A percentile compares a stretch with the other conserved stretches of the same genome.
Evolutionary conservation across 176 grass and related monocot species (phyloP).

Genomic region (Musa schizocarpa): DNA sequence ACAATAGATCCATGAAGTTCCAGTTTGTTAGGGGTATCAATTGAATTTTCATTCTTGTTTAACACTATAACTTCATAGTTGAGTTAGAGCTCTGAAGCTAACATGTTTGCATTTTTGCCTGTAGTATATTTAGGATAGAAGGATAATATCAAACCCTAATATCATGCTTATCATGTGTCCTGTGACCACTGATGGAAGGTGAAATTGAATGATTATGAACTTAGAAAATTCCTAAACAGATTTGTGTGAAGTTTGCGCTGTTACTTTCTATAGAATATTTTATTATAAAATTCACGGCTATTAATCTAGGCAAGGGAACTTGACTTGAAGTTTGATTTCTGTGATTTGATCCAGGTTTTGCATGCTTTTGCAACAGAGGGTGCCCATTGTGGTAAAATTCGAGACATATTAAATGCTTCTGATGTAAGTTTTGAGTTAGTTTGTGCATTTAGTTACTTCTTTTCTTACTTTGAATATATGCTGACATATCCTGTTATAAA

Average conservation of each 20-base stretch:
- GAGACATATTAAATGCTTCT: conserved; percentile 80
- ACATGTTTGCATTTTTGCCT: background rate
- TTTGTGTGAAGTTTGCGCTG: too few relatives aligned
- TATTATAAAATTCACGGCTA: background rate
- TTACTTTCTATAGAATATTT: background rate
- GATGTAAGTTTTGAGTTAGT: conserved; percentile 44
- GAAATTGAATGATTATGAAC: too few relatives aligned
- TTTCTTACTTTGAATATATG: background rate
- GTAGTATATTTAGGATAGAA: background rate
- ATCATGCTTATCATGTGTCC: background rate
- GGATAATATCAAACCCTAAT: background rate
- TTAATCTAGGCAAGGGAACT: background rate
- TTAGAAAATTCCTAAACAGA: too few relatives aligned
- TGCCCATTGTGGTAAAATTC: conserved; percentile 87
- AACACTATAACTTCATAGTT: too few relatives aligned
- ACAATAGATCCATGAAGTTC: too few relatives aligned
- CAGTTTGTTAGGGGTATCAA: too few relatives aligned
- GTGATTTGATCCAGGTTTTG: conserved; percentile 54
- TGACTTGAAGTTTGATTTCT: conserved; percentile 2
- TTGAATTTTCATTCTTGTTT: too few relatives aligned
- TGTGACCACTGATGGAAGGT: background rate
- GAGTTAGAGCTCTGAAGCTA: background rate
- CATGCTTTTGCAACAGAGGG: conserved; percentile 99
- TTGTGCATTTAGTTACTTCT: background rate
- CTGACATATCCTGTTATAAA: background rate